Base-by-base conservation (phyloP, 768 basidiomycete genomes). In the Nevesoporus exiguus region DNA sequence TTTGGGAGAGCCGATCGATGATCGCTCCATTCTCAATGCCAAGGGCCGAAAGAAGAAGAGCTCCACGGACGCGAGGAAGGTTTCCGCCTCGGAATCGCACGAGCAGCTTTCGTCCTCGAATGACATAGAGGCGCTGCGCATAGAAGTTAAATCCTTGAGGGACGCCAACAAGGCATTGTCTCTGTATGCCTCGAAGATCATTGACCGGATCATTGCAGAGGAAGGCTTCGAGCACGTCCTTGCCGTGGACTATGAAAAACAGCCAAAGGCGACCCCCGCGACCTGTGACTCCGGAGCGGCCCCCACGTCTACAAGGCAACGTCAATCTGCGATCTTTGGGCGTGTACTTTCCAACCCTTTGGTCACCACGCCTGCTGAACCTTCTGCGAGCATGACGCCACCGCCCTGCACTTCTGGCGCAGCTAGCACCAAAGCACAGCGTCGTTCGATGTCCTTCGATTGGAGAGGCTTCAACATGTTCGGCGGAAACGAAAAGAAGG, bases 191-290 rank as follows among this genome's bases (percentile, higher is more conserved):
- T 93, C 92, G 43, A 98, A 98, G 78, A 98, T 98, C 61, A 90
- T 98, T 64, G 96, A 98, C 75, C 84, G 95, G 42, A 97, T 98
- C 66, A 96, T 98, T 62, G 82, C 89, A 1, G 89, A 95, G 70
- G 95, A 97, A 71, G 94, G 94, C 22, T 98, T 96, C 73, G 96
- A 98, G 71, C 93, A 96, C 63, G 90, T 98, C 51, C 82, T 98
- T 33, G 90, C 95, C n/a, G 86, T 83, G 42, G 95, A 98, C 70
- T 96, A 90, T 62, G 88, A 90, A 45, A 80, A 82, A 55, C 74
- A 80, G 29, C 71, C 74, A 11, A 80, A 81, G 31, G 74, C 83
- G 13, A 66, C 73, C 13, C 73, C 58, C 63, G 46, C 68, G 42
- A 63, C 70, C 33, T 57, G 71, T 54, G 48, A 62, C 55, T 14